Conservation (phyloP, 2,329 filamentous ascomycete species). For the Aspergillus fructus region DNA sequence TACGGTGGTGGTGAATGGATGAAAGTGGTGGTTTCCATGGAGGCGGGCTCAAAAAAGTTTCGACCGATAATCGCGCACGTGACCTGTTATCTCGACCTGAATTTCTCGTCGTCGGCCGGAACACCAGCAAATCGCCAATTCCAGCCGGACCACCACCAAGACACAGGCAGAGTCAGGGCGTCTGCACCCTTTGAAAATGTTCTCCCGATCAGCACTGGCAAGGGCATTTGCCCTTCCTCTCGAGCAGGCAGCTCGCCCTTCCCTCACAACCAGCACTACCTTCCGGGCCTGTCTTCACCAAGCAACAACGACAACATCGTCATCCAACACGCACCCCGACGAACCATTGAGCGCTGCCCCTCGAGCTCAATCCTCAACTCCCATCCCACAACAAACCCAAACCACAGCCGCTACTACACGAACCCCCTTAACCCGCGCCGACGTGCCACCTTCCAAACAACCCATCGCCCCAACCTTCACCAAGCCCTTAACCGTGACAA, state of each 20-base stretch:
- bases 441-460: slow-evolving; percentile 33
- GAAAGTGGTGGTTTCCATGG: slow-evolving; percentile 10
- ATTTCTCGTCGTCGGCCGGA: slow-evolving; percentile 28
- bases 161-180: slow-evolving; percentile 3
- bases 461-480: slow-evolving; percentile 39
- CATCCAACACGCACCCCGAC: slow-evolving; percentile 25
- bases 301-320: slow-evolving; percentile 29
- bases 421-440: slow-evolving; percentile 21
- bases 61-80: slow-evolving; percentile 20
- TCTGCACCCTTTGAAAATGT: slow-evolving; percentile 28
- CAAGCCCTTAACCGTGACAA: slow-evolving; percentile 40
- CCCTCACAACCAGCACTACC: slow-evolving; percentile 23
- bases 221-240: slow-evolving; percentile 29
- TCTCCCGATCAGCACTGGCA: slow-evolving; percentile 35
- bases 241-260: slow-evolving; percentile 22
- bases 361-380: slow-evolving; percentile 25
- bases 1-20: slow-evolving; percentile 7
- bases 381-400: slow-evolving; percentile 13
- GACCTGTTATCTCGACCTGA: slow-evolving; percentile 24
- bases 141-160: slow-evolving; percentile 9
- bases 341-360: slow-evolving; percentile 27
- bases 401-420: slow-evolving; percentile 8
- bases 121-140: slow-evolving; percentile 8
- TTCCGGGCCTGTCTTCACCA: slow-evolving; percentile 45
- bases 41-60: slow-evolving; percentile 21